phyloP scores from a whole-genome alignment of 2,329 filamentous ascomycete genomes.

The Tothia fuscella region DNA sequence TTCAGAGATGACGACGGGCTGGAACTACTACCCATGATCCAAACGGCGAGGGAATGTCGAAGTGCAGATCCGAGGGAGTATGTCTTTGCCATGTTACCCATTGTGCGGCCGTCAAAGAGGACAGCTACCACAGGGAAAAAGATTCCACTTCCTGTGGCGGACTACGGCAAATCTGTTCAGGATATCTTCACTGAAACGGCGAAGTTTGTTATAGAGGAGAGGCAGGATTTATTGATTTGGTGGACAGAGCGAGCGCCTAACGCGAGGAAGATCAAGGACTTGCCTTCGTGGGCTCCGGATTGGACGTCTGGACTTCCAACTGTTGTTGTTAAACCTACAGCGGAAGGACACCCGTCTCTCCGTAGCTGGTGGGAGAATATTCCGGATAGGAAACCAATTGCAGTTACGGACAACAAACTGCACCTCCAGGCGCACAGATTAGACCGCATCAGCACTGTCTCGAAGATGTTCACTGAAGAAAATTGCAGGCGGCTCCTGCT shows the following conservation, averaged over 20 bases:
- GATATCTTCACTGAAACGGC: conserved; percentile 2
- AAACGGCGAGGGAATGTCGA: not conserved
- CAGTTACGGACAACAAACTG: not conserved
- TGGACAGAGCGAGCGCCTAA: conserved; percentile 2
- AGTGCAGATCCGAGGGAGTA: not conserved
- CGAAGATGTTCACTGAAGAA: conserved; percentile 3
- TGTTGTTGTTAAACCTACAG: not conserved
- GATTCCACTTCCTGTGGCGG: not conserved
- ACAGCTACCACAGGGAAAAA: not conserved
- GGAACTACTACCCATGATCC: conserved; percentile 1
- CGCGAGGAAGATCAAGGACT: not conserved
- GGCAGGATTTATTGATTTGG: conserved; percentile 5
- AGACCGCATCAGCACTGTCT: conserved; percentile 1
- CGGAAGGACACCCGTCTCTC: not conserved
- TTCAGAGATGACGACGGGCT: not conserved
- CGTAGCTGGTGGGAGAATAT: not conserved
- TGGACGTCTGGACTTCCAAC: not conserved
- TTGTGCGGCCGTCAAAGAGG: not conserved
- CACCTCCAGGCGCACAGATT: not conserved
- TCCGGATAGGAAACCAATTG: not conserved
- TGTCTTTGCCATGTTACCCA: conserved; percentile 1
- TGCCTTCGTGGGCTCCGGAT: conserved; percentile 4
- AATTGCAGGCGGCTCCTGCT: conserved; percentile 3
- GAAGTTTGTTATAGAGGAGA: not conserved
- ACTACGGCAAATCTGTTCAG: not conserved